Base-by-base conservation (phyloP, 768 basidiomycete species). In the Agaricus blazei region DNA sequence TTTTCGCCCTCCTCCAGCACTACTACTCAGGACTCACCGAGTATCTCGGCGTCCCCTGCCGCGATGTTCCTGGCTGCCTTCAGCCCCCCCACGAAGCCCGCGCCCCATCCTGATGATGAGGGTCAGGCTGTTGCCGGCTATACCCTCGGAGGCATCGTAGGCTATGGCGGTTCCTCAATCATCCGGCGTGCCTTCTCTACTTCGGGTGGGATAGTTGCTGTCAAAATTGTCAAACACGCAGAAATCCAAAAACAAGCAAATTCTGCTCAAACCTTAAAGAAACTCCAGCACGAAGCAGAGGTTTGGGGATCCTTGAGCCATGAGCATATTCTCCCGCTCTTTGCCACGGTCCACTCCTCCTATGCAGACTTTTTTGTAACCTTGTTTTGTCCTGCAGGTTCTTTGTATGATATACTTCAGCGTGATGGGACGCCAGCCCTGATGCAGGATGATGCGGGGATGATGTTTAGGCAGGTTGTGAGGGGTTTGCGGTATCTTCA, bases 391-490 rank as follows among this genome's bases (percentile, higher is more conserved):
- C 88, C 90, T 11, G 88, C 88, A 15, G 92, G 93, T 7, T 89
- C 88, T 3, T 79, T 97, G 43, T 88, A 87, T 64, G 87, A 93
- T 64, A 89, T 92, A 56, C 77, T 96, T 53, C 82, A 84, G 65
- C 75, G 86, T 37, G 85, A 85, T 47, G 87, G 85, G 3, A 67
- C 70, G 1, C 88, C 84, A 2, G 86, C 83, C 37, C 67, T 93
- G 26, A 80, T 80, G 15, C 86, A 84, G 56, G 90, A 92, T 60
- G 90, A 91, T 63, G 85, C 79, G 3, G 89, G 89, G 49, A 87
- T 84, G 77, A 84, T 92, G 80, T 92, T 94, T 66, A 78, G 86
- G 52, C 91, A 95, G 75, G 80, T 95, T 61, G 89, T 91, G 49
- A 75, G 87, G 52, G 92, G 90, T 19, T 70, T 94, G 65, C 79